These are phyloP conservation scores for Nakazawaea wickerhamii DNA, from an alignment of 805 yeast genomes.

Conservation along the genomic window DNA sequence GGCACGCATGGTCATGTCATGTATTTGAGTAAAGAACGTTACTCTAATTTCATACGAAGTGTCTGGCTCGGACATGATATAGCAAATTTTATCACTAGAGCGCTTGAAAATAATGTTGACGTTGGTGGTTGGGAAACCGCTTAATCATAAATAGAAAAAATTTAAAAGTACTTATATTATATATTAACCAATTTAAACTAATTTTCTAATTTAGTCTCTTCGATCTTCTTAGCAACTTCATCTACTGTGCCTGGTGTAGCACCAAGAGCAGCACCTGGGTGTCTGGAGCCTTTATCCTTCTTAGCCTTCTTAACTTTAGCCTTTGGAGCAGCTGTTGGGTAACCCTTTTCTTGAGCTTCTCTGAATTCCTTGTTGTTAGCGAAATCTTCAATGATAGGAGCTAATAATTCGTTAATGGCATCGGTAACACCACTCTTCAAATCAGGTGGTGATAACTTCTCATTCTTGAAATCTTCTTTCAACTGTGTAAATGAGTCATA, in stretches of 20 bases:
- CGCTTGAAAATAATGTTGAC: constrained; percentile 72
- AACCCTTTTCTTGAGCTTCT: constrained; percentile 71
- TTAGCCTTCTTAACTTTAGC: constrained; percentile 69
- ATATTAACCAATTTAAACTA: too few relatives aligned
- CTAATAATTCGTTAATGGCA: constrained; percentile 72
- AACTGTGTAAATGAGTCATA: constrained; percentile 64
- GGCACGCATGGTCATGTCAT: constrained; percentile 69
- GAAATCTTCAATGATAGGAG: constrained; percentile 75
- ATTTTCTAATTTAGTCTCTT: constrained; percentile 30
- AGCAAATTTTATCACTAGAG: constrained; percentile 71
- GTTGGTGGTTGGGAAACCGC: constrained; percentile 95
- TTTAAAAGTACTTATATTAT: too few relatives aligned
- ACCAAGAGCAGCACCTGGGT: constrained; percentile 59
- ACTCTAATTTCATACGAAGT: constrained; percentile 57
- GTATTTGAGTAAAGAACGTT: constrained; percentile 53
- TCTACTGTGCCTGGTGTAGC: constrained; percentile 18
- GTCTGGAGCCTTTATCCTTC: constrained; percentile 84
- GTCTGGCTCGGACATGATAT: constrained; percentile 79
- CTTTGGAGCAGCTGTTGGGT: constrained; percentile 67
- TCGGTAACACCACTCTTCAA: constrained; percentile 89
- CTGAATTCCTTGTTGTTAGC: constrained; percentile 62
- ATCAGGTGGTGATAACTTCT: constrained; percentile 86
- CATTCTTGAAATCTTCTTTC: constrained; percentile 65
- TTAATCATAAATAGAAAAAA: too few relatives aligned
- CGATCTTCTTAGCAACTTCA: constrained; percentile 32